A percentile compares a stretch with the other conserved stretches of the same genome.
These are phyloP conservation scores for Sistotremastrum niveocremeum DNA, from an alignment of 768 basidiomycete genomes.

Conservation along the genomic window DNA sequence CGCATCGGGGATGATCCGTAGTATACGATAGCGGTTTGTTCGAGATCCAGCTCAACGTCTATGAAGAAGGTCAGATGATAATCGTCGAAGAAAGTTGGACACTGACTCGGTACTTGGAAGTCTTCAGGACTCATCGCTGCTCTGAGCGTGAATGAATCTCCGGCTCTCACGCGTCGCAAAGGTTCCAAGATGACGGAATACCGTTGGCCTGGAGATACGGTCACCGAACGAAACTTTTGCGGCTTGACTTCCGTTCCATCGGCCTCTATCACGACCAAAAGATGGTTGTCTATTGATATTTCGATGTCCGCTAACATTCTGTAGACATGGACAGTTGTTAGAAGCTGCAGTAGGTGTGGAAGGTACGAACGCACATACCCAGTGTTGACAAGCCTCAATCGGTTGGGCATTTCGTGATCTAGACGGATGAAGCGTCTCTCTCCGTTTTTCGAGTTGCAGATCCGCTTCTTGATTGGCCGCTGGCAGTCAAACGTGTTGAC, in stretches of 20 bases:
- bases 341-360: too few species aligned
- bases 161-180: background rate
- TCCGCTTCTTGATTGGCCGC: conserved; percentile 1
- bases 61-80: background rate
- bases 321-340: background rate
- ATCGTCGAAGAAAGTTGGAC: background rate
- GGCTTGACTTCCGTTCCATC: conserved; percentile 7
- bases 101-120: conserved; percentile 6
- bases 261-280: conserved; percentile 5
- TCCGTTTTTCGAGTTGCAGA: conserved; percentile 3
- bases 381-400: conserved; percentile 8
- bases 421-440: background rate
- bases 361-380: conserved; percentile 3
- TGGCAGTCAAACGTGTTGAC: conserved; percentile 5
- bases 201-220: conserved; percentile 6
- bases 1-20: conserved; percentile 1
- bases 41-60: conserved; percentile 2
- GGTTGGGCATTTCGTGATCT: background rate
- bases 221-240: conserved; percentile 1
- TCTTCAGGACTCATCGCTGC: background rate
- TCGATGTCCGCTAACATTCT: conserved; percentile 5
- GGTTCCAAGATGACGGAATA: conserved; percentile 7
- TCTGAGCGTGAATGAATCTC: conserved; percentile 6
- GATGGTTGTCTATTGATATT: conserved; percentile 7
- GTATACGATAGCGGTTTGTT: conserved; percentile 2